Conservation (phyloP, 1,284 basidiomycete species). For the Papiliotrema fonsecae region DNA sequence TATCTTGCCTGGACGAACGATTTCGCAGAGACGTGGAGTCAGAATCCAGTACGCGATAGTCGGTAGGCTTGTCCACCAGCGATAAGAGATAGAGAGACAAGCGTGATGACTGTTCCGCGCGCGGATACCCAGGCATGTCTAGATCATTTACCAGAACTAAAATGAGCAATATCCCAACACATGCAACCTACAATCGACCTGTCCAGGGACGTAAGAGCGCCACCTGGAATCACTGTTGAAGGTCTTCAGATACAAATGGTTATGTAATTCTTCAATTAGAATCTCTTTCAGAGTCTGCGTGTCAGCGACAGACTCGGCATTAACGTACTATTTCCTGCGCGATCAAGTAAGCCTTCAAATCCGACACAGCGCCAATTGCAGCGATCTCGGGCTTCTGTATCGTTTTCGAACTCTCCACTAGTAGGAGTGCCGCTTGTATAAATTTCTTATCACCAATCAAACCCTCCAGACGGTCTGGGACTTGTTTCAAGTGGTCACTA, state of each 20-base stretch:
- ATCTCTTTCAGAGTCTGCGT: conserved; percentile 82
- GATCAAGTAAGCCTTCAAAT: conserved; percentile 78
- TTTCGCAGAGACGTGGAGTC: no score
- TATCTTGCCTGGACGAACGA: no score
- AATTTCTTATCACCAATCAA: conserved; percentile 95
- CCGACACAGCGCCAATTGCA: conserved; percentile 88
- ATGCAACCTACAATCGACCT: not conserved
- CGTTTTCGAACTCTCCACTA: conserved; percentile 82
- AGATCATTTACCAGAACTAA: conserved; percentile 53
- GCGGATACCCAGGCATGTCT: no score
- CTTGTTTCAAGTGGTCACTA: conserved; percentile 83
- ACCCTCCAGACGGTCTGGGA: conserved; percentile 87
- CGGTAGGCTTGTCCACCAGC: conserved; percentile 2
- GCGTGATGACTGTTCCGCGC: not conserved
- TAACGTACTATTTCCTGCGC: conserved; percentile 76
- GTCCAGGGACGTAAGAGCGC: conserved; percentile 71
- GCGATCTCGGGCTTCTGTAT: conserved; percentile 89
- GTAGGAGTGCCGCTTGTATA: conserved; percentile 79
- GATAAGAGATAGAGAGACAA: conserved; percentile 1
- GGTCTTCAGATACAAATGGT: conserved; percentile 94
- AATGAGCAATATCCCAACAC: conserved; percentile 54
- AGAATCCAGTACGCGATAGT: not conserved
- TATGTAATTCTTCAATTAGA: conserved; percentile 90
- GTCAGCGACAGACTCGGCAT: not conserved
- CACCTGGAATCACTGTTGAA: conserved; percentile 94